These are phyloP conservation scores for Hygrophila difformis DNA, from an alignment of 257 asterid genomes.

Conservation along the genomic window DNA sequence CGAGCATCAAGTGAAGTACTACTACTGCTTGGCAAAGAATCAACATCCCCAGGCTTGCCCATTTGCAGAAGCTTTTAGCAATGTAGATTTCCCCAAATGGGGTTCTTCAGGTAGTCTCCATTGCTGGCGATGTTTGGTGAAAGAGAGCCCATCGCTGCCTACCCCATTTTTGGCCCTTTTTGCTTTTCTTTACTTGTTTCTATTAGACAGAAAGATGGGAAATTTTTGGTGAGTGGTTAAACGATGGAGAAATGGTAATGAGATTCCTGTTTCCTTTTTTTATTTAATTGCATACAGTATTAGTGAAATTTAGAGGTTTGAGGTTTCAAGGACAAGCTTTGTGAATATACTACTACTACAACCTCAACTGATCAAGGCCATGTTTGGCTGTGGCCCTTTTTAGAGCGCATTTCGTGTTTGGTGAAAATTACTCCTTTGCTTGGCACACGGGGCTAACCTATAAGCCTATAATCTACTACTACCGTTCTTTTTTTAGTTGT, in stretches of 20 bases:
- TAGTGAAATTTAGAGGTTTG: no score
- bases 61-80: constrained; percentile 38
- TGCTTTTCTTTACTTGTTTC: constrained; percentile 6
- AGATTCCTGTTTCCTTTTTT: no score
- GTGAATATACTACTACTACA: no score
- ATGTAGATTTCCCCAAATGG: constrained; percentile 40
- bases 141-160: constrained; percentile 25
- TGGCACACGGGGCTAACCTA: no score
- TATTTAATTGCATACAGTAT: no score
- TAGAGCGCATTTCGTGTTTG: no score
- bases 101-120: constrained; percentile 30
- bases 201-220: constrained; percentile 6
- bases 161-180: constrained; percentile 16
- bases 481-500: no score
- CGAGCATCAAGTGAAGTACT: constrained; percentile 33
- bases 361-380: no score
- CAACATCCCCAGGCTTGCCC: constrained; percentile 70
- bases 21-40: constrained; percentile 34
- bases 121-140: constrained; percentile 38
- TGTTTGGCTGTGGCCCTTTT: no score
- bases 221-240: constrained; percentile 31
- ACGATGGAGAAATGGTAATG: constrained; percentile 15
- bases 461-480: no score
- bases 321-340: no score
- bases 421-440: no score